A percentile compares a stretch with the other conserved stretches of the same genome.
Conservation (phyloP, 225 moss, liverwort and hornwort species). For the Straminergon stramineum region DNA sequence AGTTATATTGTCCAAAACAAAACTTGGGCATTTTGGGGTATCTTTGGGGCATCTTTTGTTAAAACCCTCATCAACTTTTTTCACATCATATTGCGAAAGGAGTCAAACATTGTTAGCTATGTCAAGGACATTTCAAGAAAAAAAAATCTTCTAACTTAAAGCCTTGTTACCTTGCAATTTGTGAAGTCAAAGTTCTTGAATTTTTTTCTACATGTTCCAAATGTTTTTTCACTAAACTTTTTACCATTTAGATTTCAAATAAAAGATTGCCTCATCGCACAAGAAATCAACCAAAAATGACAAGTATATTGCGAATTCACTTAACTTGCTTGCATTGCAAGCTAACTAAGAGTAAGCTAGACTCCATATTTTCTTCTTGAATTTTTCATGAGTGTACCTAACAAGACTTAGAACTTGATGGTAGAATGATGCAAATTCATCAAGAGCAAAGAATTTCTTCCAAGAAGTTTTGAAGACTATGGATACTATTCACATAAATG, state of each 20-base stretch:
- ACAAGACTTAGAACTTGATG: background rate
- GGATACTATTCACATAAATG: rapidly evolving
- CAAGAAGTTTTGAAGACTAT: rapidly evolving
- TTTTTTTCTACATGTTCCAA: too few species aligned
- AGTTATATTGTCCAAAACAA: rapidly evolving
- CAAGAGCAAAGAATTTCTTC: background rate
- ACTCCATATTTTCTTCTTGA: background rate
- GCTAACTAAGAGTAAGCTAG: too few species aligned
- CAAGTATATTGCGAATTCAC: background rate
- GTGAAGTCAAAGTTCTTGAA: background rate
- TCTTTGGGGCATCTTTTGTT: background rate
- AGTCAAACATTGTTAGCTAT: background rate
- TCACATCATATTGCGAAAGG: background rate
- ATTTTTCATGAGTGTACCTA: background rate
- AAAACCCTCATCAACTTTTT: background rate
- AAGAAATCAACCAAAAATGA: background rate
- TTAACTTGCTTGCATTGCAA: background rate
- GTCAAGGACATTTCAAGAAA: rapidly evolving
- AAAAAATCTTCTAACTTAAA: background rate
- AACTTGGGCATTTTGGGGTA: too few species aligned
- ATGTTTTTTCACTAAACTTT: background rate
- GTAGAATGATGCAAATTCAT: background rate
- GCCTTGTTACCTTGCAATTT: background rate
- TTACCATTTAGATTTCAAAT: background rate
- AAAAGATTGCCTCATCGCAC: background rate